Conservation (phyloP, 805 yeast species). For the Barnettozyma siamensis region DNA sequence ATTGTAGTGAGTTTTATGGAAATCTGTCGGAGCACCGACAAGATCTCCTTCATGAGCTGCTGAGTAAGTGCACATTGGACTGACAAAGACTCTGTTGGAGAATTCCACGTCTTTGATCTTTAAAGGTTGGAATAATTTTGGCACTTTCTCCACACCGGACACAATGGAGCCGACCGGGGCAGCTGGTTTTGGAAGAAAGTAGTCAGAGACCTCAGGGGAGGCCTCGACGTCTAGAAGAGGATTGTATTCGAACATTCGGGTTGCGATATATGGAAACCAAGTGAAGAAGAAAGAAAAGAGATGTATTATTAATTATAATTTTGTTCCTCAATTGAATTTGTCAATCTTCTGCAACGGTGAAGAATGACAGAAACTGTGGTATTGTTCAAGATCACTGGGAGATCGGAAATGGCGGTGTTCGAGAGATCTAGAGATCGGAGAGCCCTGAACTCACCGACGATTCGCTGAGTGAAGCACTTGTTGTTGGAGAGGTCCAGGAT, state of each 20-base stretch:
- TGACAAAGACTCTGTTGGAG: slow-evolving; percentile 48
- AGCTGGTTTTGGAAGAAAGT: slow-evolving; percentile 6
- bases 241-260: slow-evolving; percentile 2
- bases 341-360: not conserved
- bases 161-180: slow-evolving; percentile 3
- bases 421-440: not conserved
- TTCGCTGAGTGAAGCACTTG: slow-evolving; percentile 4
- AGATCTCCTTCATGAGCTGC: slow-evolving; percentile 23
- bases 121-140: slow-evolving; percentile 19
- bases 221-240: slow-evolving; percentile 2
- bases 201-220: slow-evolving; percentile 1
- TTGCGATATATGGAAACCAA: too few relatives aligned
- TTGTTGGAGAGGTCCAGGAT: slow-evolving; percentile 6
- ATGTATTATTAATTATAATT: too few relatives aligned
- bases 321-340: too few relatives aligned
- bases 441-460: not conserved
- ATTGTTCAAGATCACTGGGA: not conserved
- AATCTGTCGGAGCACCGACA: slow-evolving; percentile 38
- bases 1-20: slow-evolving; percentile 46
- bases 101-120: slow-evolving; percentile 22
- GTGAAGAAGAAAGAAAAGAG: too few relatives aligned
- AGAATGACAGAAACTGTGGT: not conserved
- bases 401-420: not conserved
- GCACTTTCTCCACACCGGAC: slow-evolving; percentile 4
- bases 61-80: slow-evolving; percentile 53